These are phyloP conservation scores for Candida loeiensis DNA, from an alignment of 805 yeast species.

Conservation along the genomic window DNA sequence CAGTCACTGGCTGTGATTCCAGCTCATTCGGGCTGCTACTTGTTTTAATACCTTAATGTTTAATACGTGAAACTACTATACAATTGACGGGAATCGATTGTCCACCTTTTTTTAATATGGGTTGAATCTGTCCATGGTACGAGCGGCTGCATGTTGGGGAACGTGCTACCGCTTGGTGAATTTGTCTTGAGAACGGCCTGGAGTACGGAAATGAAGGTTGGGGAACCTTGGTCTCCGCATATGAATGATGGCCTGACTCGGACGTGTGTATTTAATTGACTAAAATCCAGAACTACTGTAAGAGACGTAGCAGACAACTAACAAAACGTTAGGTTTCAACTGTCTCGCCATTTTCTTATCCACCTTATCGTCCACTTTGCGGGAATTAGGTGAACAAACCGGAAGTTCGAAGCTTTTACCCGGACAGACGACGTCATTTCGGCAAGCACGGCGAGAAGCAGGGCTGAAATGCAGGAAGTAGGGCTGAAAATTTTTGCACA, in stretches of 20 bases:
- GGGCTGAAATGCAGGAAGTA: slow-evolving; percentile 2
- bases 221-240: slow-evolving; percentile 8
- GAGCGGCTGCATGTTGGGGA: slow-evolving; percentile 8
- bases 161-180: slow-evolving; percentile 5
- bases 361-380: not conserved
- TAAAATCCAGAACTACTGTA: slow-evolving; percentile 5
- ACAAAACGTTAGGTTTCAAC: too few species aligned
- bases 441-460: not conserved
- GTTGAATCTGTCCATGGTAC: slow-evolving; percentile 8
- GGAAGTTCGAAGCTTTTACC: not conserved
- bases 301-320: too few species aligned
- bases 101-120: slow-evolving; percentile 7
- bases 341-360: too few species aligned
- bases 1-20: not conserved
- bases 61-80: slow-evolving; percentile 6
- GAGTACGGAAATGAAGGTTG: slow-evolving; percentile 6
- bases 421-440: slow-evolving; percentile 1
- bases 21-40: slow-evolving; percentile 2
- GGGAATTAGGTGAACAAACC: not conserved
- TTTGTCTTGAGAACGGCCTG: not conserved
- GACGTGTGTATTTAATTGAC: slow-evolving; percentile 9
- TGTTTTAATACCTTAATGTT: slow-evolving; percentile 5
- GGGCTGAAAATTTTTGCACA: too few species aligned
- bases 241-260: slow-evolving; percentile 1
- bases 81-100: slow-evolving; percentile 10